Base-by-base conservation (phyloP, 768 basidiomycete genomes). In the Mycena rebaudengoi region DNA sequence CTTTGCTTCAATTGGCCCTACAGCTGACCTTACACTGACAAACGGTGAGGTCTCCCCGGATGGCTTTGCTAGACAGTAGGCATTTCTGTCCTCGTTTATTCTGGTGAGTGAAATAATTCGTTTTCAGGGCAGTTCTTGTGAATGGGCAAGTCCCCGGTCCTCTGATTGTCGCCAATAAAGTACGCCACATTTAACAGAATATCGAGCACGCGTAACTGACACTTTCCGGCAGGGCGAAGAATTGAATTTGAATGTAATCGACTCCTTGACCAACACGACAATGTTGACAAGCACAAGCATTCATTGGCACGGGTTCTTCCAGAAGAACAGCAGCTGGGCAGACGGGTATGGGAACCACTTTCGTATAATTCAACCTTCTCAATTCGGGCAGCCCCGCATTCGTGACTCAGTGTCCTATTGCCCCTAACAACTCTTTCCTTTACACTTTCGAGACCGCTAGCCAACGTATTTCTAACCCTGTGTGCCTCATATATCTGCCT, bases 261-360 rank as follows among this genome's bases (percentile, higher is more conserved):
- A 52, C 35, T 16, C 20, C 28, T 74, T 88, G 25, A 76, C 73
- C 0, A 83, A 89, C 45, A 75, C 79, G 2, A 74, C 81, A 0
- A 85, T 88, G 86, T 64, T 80, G 29, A 78, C 76, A 39, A 75
- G 72, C 6, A 88, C 87, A 7, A 83, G 80, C 30, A 80, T 88
- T 30, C 80, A 80, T 59, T 82, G 80, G 80, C 79, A 82, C 62
- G 81, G 83, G 16, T 50, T 82, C 23, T 77, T 79, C 60, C 78
- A 81, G 66, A 61, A 72, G 7, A 70, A 75, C 13, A 73, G 76
- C 1, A 76, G 68, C 51, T 79, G 76, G 73, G 79, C 76, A 5
- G 84, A 85, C 51, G 84, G 83, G 11, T n/a, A n/a, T n/a, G n/a
- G n/a, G n/a, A n/a, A n/a, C n/a, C n/a, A n/a, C n/a, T n/a, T n/a